phyloP scores from a whole-genome alignment of 495 filamentous ascomycete genomes.

The Penicillium arizonense region DNA sequence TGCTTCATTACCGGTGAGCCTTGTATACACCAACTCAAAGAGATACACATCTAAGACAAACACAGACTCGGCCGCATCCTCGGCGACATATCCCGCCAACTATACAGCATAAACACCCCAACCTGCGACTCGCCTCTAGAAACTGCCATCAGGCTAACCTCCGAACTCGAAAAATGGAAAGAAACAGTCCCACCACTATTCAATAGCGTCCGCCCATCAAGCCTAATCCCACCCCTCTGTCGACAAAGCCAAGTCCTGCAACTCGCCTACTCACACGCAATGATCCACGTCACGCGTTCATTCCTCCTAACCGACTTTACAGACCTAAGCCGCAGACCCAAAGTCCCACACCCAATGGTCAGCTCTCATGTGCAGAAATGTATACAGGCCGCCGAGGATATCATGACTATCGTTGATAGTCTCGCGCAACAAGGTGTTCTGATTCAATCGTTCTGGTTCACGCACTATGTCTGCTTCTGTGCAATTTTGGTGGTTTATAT shows the following conservation, averaged over 20 bases:
- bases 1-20: slow-evolving; percentile 43
- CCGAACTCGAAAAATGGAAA: slow-evolving; percentile 40
- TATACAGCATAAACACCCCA: slow-evolving; percentile 46
- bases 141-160: slow-evolving; percentile 36
- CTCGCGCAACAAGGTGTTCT: slow-evolving; percentile 39
- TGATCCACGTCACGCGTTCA: slow-evolving; percentile 56
- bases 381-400: slow-evolving; percentile 42
- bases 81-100: slow-evolving; percentile 45
- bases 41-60: slow-evolving; percentile 1
- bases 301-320: slow-evolving; percentile 54
- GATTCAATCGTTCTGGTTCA: slow-evolving; percentile 51
- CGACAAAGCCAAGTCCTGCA: slow-evolving; percentile 54
- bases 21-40: neutral
- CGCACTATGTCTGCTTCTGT: slow-evolving; percentile 54
- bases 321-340: slow-evolving; percentile 36
- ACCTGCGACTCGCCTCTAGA: slow-evolving; percentile 40
- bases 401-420: slow-evolving; percentile 37
- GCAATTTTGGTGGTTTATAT: slow-evolving; percentile 56
- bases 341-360: slow-evolving; percentile 29
- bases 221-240: slow-evolving; percentile 51
- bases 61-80: slow-evolving; percentile 42
- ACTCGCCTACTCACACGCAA: slow-evolving; percentile 51
- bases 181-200: slow-evolving; percentile 43
- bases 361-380: slow-evolving; percentile 41
- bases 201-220: slow-evolving; percentile 42